phyloP scores from a whole-genome alignment of 1,284 basidiomycete genomes.

The Malassezia pachydermatis region DNA sequence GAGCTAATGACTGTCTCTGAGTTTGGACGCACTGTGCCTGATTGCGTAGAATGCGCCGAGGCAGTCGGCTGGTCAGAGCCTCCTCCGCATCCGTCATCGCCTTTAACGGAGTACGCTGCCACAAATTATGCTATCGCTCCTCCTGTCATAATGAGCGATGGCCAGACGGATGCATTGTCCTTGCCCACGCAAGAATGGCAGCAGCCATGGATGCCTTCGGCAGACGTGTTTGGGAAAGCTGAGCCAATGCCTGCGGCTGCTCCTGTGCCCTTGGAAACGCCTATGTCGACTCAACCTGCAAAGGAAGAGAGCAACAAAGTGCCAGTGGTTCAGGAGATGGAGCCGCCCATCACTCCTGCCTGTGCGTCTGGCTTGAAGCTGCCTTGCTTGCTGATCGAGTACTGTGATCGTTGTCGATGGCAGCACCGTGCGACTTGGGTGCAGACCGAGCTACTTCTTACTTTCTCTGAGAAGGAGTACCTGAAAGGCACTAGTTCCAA shows the following conservation, averaged over 20 bases:
- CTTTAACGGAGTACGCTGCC: too few relatives aligned
- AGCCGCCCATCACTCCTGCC: slow-evolving; percentile 6
- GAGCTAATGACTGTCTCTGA: too few relatives aligned
- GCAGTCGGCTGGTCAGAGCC: too few relatives aligned
- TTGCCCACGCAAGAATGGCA: too few relatives aligned
- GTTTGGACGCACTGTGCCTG: too few relatives aligned
- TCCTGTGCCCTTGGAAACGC: not conserved
- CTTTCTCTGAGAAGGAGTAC: slow-evolving; percentile 10
- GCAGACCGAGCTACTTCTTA: slow-evolving; percentile 18
- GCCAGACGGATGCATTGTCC: too few relatives aligned
- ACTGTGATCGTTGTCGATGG: slow-evolving; percentile 20
- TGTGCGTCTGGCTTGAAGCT: not conserved
- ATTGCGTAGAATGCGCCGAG: too few relatives aligned
- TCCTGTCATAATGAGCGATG: too few relatives aligned
- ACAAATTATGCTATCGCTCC: too few relatives aligned
- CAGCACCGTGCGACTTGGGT: slow-evolving; percentile 18
- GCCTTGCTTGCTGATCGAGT: slow-evolving; percentile 18
- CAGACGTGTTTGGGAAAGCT: too few relatives aligned
- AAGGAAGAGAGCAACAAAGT: not conserved
- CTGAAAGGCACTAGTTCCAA: not conserved
- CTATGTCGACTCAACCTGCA: not conserved
- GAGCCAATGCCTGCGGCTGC: not conserved
- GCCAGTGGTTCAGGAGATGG: not conserved
- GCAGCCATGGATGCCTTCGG: too few relatives aligned
- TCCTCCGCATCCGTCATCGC: too few relatives aligned